Conservation (phyloP, 495 filamentous ascomycete genomes). For the Xylaria palmicola region DNA sequence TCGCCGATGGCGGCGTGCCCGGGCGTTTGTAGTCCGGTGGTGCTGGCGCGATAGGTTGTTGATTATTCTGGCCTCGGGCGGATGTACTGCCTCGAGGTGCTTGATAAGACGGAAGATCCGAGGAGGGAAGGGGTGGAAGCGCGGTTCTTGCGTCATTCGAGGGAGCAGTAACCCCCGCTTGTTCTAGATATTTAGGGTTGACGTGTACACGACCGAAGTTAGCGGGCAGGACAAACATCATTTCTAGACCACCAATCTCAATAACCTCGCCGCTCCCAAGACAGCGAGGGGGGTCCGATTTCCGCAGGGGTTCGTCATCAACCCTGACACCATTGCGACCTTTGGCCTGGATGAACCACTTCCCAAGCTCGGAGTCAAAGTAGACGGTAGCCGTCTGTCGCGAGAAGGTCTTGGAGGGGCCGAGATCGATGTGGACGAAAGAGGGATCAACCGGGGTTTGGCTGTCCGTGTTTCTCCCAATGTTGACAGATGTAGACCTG, state of each 20-base stretch:
- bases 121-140: slow-evolving; percentile 50
- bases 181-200: slow-evolving; percentile 49
- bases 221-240: slow-evolving; percentile 93
- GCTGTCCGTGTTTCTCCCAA: slow-evolving; percentile 70
- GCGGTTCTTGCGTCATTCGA: slow-evolving; percentile 33
- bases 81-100: slow-evolving; percentile 18
- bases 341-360: slow-evolving; percentile 81
- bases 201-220: slow-evolving; percentile 59
- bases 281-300: slow-evolving; percentile 47
- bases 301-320: slow-evolving; percentile 66
- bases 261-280: slow-evolving; percentile 85
- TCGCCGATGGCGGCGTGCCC: slow-evolving; percentile 61
- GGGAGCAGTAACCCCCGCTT: slow-evolving; percentile 42
- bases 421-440: slow-evolving; percentile 84
- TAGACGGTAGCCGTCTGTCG: slow-evolving; percentile 82
- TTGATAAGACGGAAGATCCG: slow-evolving; percentile 35
- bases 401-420: slow-evolving; percentile 89
- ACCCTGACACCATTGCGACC: slow-evolving; percentile 88
- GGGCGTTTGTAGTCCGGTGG: slow-evolving; percentile 68
- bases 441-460: slow-evolving; percentile 34
- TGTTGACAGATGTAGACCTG: slow-evolving; percentile 72
- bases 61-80: slow-evolving; percentile 30
- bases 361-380: slow-evolving; percentile 65
- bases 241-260: slow-evolving; percentile 86
- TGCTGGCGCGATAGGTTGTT: slow-evolving; percentile 64